Base-by-base conservation (phyloP, 768 basidiomycete species). In the Kwoniella dendrophila region DNA sequence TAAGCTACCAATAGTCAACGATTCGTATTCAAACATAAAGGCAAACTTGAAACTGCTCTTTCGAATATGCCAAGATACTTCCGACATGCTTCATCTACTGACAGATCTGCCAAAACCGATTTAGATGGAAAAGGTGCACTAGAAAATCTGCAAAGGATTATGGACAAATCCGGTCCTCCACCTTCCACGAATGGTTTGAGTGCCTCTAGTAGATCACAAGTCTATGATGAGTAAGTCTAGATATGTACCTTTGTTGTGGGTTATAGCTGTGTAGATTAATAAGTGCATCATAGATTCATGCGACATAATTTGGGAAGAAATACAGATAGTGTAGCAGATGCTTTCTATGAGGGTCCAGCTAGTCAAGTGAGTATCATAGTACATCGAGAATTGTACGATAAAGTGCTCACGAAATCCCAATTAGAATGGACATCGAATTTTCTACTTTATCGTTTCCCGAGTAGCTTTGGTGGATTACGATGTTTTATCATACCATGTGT, bases 271-370 rank as follows among this genome's bases (percentile, higher is more conserved):
- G 7, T 33, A 3, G 34, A 33, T 20, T 27, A 29, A 36, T 55
- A 24, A 7, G 22, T 14, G 8, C 56, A 26, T 33, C 1, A 44
- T 26, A 72, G 70, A 6, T 75, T 73, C 58, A 75, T 77, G 73
- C 51, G 59, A 40, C 70, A 68, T 26, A 65, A 77, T 40, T n/a
- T 51, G 1, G 72, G 74, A 0, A 47, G 76, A 34, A 69, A 60
- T 53, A 63, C 65, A 4, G 70, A 70, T 8, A 63, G 45, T 43
- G 72, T 72, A 2, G 33, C 62, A 6, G 40, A 50, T n/a, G 72
- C 64, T 1, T 76, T 76, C 56, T 76, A 73, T 43, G 74, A 76
- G 29, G 74, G 74, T 7, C 72, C 72, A 22, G 64, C 66, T 5
- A 73, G 70, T 53, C 74, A 75, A 53, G 72, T 73, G 51, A 54